Conservation (phyloP, 2,329 filamentous ascomycete species). For the Xylariales sp. region DNA sequence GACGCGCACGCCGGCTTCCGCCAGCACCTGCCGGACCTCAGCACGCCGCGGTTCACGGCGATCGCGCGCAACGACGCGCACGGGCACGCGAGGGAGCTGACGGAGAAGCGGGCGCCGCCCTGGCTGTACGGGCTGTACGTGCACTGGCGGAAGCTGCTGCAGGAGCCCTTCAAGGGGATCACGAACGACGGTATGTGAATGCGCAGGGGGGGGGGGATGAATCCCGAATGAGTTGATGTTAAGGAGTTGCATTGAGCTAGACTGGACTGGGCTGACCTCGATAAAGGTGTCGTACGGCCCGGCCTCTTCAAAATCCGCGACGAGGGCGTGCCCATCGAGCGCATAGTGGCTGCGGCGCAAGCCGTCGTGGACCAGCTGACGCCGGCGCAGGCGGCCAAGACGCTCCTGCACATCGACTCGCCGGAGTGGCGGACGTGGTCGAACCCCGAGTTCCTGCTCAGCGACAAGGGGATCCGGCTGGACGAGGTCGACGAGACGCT, state of each 20-base stretch:
- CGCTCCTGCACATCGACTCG: constrained; percentile 73
- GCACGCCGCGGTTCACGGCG: constrained; percentile 68
- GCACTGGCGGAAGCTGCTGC: constrained; percentile 68
- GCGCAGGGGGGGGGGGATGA: constrained; percentile 32
- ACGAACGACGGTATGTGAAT: constrained; percentile 72
- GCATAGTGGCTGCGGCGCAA: constrained; percentile 65
- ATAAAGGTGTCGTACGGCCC: constrained; percentile 60
- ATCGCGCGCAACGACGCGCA: constrained; percentile 72
- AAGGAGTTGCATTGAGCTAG: not conserved
- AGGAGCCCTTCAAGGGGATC: constrained; percentile 77
- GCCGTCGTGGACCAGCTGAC: constrained; percentile 60
- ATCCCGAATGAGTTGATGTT: constrained; percentile 16
- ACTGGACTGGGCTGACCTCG: not conserved
- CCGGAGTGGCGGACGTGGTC: constrained; percentile 77
- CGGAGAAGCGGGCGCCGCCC: constrained; percentile 68
- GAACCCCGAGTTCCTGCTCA: constrained; percentile 79
- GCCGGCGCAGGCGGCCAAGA: constrained; percentile 59
- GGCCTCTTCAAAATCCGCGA: constrained; percentile 70
- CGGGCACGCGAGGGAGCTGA: constrained; percentile 71
- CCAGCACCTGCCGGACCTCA: constrained; percentile 71
- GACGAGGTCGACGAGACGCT: constrained; percentile 65
- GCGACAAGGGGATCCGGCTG: constrained; percentile 75
- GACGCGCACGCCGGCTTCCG: constrained; percentile 57
- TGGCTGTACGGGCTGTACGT: constrained; percentile 73
- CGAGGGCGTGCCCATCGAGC: constrained; percentile 69